phyloP scores from a whole-genome alignment of 1,284 basidiomycete genomes.

The Uromyces viciae-fabae region DNA sequence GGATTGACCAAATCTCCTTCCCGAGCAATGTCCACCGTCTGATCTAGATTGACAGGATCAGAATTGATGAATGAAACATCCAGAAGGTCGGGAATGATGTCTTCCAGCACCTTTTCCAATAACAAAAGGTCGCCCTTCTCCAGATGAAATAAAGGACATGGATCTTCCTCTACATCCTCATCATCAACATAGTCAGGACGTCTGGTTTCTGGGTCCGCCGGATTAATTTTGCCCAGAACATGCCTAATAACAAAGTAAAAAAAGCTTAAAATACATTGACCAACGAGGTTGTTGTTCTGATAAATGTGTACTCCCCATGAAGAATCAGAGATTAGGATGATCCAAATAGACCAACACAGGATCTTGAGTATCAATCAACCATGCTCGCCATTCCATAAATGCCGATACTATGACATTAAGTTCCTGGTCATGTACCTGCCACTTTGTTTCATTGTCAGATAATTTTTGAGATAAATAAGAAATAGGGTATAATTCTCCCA shows the following conservation, averaged over 20 bases:
- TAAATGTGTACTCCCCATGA: neutral
- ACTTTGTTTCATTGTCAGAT: neutral
- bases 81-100: too few species aligned
- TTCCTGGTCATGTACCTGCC: conserved; percentile 1
- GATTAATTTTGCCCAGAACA: neutral
- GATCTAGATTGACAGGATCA: too few species aligned
- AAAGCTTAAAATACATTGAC: neutral
- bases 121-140: too few species aligned
- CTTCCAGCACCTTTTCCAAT: too few species aligned
- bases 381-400: conserved; percentile 14
- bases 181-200: neutral
- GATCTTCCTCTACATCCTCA: neutral
- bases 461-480: neutral
- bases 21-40: too few species aligned
- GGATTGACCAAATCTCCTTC: too few species aligned
- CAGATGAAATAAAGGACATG: neutral
- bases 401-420: neutral
- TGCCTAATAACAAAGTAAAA: neutral
- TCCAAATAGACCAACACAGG: neutral
- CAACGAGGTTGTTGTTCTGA: neutral
- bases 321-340: neutral
- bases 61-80: too few species aligned
- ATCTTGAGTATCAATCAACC: neutral
- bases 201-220: neutral
- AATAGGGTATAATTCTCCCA: neutral